Conservation (phyloP, 2,329 filamentous ascomycete genomes). For the Monosporascus cannonballus region DNA sequence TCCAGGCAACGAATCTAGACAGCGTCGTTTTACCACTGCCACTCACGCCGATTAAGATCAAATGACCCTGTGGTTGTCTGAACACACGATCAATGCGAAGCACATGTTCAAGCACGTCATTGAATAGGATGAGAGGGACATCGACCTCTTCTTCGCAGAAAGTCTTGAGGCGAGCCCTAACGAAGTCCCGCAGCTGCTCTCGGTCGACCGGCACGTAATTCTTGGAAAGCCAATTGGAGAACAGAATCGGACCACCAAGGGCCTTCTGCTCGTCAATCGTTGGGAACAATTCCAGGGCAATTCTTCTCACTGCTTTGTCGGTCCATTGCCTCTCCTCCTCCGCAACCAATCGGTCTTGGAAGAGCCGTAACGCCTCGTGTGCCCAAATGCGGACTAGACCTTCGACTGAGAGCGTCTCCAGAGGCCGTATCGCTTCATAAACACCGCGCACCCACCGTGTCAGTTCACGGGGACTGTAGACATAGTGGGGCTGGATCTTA, state of each 20-base stretch:
- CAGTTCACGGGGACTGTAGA: constrained; percentile 97
- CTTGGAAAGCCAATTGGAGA: constrained; percentile 99
- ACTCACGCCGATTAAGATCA: constrained; percentile 97
- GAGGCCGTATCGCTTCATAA: constrained; percentile 90
- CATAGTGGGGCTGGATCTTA: constrained; percentile 96
- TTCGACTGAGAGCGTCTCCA: constrained; percentile 83
- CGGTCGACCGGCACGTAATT: constrained; percentile 96
- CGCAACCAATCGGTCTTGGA: constrained; percentile 92
- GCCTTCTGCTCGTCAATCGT: constrained; percentile 89
- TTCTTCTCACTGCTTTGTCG: constrained; percentile 75
- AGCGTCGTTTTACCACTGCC: constrained; percentile 98
- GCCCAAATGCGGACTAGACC: constrained; percentile 96
- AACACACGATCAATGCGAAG: constrained; percentile 98
- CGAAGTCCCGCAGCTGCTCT: constrained; percentile 91
- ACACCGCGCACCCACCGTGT: constrained; percentile 96
- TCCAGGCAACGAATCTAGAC: constrained; percentile 98
- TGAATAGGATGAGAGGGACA: constrained; percentile 97
- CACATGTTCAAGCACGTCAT: constrained; percentile 97
- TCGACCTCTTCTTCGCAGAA: constrained; percentile 99
- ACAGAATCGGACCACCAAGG: constrained; percentile 87
- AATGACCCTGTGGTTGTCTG: constrained; percentile 93
- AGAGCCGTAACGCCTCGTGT: constrained; percentile 90
- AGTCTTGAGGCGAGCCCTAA: constrained; percentile 92
- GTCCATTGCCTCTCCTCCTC: constrained; percentile 97
- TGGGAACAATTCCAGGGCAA: constrained; percentile 88